phyloP scores from a whole-genome alignment of 257 asterid genomes.

The Scutellaria barbata region DNA sequence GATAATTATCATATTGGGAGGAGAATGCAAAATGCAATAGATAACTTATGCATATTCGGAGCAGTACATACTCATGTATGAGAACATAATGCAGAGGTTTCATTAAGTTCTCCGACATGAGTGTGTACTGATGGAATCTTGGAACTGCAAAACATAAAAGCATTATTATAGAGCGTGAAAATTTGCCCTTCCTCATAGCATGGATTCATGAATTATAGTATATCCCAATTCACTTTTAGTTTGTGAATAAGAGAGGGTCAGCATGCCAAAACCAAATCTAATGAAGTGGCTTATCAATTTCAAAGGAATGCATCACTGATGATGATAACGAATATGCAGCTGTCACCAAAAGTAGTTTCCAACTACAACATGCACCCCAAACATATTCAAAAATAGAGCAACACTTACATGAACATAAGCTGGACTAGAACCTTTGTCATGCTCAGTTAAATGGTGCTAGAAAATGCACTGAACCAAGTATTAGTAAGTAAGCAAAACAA shows the following conservation, averaged over 20 bases:
- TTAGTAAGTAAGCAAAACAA: no score
- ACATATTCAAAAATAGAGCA: background rate
- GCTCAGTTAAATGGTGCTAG: background rate
- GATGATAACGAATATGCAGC: conserved; percentile 2
- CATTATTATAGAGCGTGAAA: no score
- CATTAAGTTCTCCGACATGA: no score
- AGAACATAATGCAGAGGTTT: no score
- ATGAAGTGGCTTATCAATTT: background rate
- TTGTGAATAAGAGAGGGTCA: background rate
- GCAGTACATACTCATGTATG: no score
- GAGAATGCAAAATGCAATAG: conserved; percentile 1
- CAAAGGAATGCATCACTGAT: background rate
- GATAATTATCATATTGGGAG: background rate
- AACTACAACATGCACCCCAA: conserved; percentile 10
- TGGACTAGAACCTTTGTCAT: background rate
- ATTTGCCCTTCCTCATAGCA: background rate
- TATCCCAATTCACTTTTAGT: background rate
- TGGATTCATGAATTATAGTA: conserved; percentile 6
- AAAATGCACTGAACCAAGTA: no score
- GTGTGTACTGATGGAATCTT: no score
- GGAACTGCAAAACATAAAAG: no score
- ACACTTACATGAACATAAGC: background rate
- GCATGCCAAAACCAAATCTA: conserved; percentile 6
- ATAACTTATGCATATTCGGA: background rate
- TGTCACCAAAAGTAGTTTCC: background rate